Conservation (phyloP, 2,329 filamentous ascomycete genomes). For the Neurospora sp. region DNA sequence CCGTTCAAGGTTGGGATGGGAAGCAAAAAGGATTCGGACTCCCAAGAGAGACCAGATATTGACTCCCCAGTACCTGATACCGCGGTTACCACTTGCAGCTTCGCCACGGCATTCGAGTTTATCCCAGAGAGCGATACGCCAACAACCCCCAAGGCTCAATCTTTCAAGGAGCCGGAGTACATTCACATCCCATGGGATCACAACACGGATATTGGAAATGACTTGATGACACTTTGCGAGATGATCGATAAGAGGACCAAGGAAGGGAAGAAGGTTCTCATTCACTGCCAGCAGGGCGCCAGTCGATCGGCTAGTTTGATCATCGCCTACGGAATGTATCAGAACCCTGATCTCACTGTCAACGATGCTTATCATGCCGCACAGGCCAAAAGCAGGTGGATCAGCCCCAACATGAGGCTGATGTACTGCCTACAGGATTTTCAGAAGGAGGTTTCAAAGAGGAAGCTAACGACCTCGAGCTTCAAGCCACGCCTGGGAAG, state of each 20-base stretch:
- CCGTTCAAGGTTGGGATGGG: constrained; percentile 43
- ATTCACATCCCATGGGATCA: constrained; percentile 84
- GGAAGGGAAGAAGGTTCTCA: constrained; percentile 66
- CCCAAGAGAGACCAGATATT: constrained; percentile 22
- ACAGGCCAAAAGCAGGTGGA: constrained; percentile 75
- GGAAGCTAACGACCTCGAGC: constrained; percentile 34
- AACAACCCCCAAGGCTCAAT: constrained; percentile 46
- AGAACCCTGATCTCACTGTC: constrained; percentile 64
- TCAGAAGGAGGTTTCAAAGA: constrained; percentile 50
- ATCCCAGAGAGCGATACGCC: constrained; percentile 38
- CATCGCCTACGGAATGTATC: constrained; percentile 75
- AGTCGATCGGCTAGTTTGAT: constrained; percentile 79
- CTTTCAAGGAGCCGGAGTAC: constrained; percentile 58
- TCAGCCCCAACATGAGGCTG: constrained; percentile 83
- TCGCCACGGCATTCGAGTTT: constrained; percentile 51
- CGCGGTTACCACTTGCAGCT: constrained; percentile 46
- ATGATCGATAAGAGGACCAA: constrained; percentile 62
- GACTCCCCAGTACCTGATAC: constrained; percentile 44
- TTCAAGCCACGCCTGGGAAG: constrained; percentile 39
- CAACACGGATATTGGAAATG: constrained; percentile 74
- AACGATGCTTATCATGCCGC: constrained; percentile 77
- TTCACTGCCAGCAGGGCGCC: constrained; percentile 80
- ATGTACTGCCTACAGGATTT: constrained; percentile 86
- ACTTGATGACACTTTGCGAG: constrained; percentile 66
- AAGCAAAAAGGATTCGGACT: constrained; percentile 18